A percentile compares a stretch with the other conserved stretches of the same genome.
These are phyloP conservation scores for Cladosporium cucumerinum DNA, from an alignment of 2,329 filamentous ascomycete genomes.

Conservation along the genomic window DNA sequence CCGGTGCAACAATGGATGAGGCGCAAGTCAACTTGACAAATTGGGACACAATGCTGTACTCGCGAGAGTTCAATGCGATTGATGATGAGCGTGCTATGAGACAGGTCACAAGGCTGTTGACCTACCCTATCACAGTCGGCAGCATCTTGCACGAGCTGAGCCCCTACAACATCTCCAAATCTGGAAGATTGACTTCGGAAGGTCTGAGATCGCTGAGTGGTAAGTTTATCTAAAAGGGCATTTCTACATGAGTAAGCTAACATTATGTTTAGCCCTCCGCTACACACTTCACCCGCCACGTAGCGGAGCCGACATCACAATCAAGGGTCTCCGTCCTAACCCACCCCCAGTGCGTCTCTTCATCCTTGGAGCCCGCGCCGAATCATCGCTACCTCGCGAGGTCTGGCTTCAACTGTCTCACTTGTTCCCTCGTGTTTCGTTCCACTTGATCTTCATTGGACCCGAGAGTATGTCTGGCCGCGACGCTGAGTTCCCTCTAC, in stretches of 20 bases:
- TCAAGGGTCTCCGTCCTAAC: slow-evolving; percentile 77
- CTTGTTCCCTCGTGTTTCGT: slow-evolving; percentile 85
- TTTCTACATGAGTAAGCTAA: not conserved
- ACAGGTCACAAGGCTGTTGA: slow-evolving; percentile 87
- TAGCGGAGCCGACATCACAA: slow-evolving; percentile 67
- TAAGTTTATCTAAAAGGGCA: slow-evolving; percentile 44
- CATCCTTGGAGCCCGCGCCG: slow-evolving; percentile 90
- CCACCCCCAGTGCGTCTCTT: slow-evolving; percentile 90
- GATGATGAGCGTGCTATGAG: slow-evolving; percentile 87
- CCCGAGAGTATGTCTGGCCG: slow-evolving; percentile 95
- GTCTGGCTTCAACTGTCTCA: slow-evolving; percentile 93
- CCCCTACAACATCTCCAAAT: slow-evolving; percentile 77
- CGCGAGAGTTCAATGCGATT: slow-evolving; percentile 83
- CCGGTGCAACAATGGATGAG: slow-evolving; percentile 84
- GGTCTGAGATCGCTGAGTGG: slow-evolving; percentile 91
- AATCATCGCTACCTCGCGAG: slow-evolving; percentile 89
- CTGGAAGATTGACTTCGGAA: slow-evolving; percentile 75
- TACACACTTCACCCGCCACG: slow-evolving; percentile 90
- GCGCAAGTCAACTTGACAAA: slow-evolving; percentile 95
- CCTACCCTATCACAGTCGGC: slow-evolving; percentile 87
- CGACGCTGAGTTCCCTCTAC: slow-evolving; percentile 87
- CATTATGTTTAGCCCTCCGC: slow-evolving; percentile 63
- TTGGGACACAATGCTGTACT: slow-evolving; percentile 97
- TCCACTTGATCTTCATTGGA: slow-evolving; percentile 92
- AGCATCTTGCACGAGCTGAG: slow-evolving; percentile 93